Evolutionary conservation across 768 basidiomycete genomes (phyloP).

Genomic region (Trametopsis cervina): DNA sequence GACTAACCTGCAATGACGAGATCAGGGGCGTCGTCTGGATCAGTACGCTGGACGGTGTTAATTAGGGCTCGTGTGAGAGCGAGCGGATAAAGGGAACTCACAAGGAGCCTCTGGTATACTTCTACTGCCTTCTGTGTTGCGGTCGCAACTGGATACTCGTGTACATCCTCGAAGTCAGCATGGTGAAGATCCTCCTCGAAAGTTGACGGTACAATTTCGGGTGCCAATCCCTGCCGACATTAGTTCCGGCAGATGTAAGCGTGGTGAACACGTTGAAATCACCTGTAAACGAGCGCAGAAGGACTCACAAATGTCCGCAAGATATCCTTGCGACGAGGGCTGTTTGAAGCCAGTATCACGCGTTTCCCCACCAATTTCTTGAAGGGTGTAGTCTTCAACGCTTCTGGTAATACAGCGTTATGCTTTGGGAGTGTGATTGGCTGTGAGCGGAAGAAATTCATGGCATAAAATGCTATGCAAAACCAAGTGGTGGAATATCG

Average conservation of each 20-base stretch:
- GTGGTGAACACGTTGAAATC: not conserved
- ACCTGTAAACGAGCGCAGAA: not conserved
- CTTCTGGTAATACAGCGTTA: conserved; percentile 51
- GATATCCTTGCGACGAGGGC: conserved; percentile 80
- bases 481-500: not conserved
- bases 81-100: conserved; percentile 25
- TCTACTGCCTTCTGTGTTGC: conserved; percentile 78
- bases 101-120: conserved; percentile 80
- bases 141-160: conserved; percentile 72
- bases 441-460: conserved; percentile 19
- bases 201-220: conserved; percentile 66
- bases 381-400: conserved; percentile 52
- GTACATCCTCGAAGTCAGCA: conserved; percentile 58
- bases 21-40: conserved; percentile 68
- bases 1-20: conserved; percentile 66
- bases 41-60: conserved; percentile 28
- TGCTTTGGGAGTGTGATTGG: conserved; percentile 30
- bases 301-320: conserved; percentile 65
- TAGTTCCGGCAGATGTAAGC: not conserved
- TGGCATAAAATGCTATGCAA: too few relatives aligned
- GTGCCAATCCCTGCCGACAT: conserved; percentile 47
- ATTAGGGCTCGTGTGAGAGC: not conserved
- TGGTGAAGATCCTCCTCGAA: conserved; percentile 77
- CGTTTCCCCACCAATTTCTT: conserved; percentile 70
- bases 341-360: conserved; percentile 80